Percentiles rank a stretch among this genome's conserved stretches.
These are phyloP conservation scores for Hemileccinum impolitum DNA, from an alignment of 768 basidiomycete species.

Conservation along the genomic window DNA sequence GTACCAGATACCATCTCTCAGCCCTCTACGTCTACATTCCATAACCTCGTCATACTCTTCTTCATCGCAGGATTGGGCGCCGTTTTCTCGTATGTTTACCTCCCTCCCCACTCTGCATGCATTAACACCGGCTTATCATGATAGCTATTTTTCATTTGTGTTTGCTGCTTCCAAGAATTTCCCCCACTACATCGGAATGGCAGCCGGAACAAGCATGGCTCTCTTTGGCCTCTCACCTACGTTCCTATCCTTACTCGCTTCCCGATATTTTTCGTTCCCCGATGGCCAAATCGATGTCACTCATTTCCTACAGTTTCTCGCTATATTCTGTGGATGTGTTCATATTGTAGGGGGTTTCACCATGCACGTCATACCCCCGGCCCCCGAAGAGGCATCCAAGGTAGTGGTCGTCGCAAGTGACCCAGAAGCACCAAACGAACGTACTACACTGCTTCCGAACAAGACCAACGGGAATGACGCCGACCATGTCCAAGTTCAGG, in stretches of 20 bases:
- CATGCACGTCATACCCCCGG: conserved; percentile 28
- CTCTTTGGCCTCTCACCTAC: conserved; percentile 82
- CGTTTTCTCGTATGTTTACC: conserved; percentile 61
- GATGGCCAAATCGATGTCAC: conserved; percentile 44
- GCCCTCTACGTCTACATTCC: conserved; percentile 45
- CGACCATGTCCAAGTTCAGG: conserved; percentile 11
- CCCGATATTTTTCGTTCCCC: conserved; percentile 52
- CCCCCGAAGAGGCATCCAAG: conserved; percentile 4
- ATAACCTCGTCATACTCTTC: conserved; percentile 54
- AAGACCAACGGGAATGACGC: conserved; percentile 16
- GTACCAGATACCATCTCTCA: conserved; percentile 37
- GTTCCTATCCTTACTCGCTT: conserved; percentile 63
- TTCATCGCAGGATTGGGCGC: conserved; percentile 64
- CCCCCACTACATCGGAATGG: conserved; percentile 59
- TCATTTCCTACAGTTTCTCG: conserved; percentile 55
- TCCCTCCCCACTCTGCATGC: background rate
- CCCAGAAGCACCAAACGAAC: conserved; percentile 26
- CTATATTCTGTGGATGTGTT: conserved; percentile 47
- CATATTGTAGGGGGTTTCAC: conserved; percentile 54
- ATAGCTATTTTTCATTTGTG: conserved; percentile 65
- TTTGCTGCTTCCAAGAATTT: conserved; percentile 76
- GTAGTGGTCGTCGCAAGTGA: conserved; percentile 1
- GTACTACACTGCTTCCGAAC: conserved; percentile 28
- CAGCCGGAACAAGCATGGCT: conserved; percentile 65
- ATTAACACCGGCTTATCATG: conserved; percentile 1